These are phyloP conservation scores for Mimosa pudica DNA, from an alignment of 306 rosid species.

Conservation along the genomic window DNA sequence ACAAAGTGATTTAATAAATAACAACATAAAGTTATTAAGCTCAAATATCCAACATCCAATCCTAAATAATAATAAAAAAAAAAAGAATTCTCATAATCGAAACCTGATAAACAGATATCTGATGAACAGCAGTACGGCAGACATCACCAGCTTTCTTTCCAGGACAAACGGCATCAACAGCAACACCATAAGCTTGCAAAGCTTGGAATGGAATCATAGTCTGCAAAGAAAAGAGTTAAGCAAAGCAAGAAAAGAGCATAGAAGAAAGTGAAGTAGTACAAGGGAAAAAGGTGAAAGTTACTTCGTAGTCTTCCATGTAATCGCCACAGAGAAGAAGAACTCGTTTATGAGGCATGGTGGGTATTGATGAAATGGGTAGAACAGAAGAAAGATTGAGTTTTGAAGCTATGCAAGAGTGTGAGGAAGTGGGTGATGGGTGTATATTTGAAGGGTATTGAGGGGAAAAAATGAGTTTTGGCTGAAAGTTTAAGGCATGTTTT, in stretches of 20 bases:
- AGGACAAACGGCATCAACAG: constrained; percentile 81
- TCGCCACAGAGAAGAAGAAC: constrained; percentile 86
- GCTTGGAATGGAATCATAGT: constrained; percentile 71
- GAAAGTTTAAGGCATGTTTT: neutral
- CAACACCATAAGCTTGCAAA: constrained; percentile 54
- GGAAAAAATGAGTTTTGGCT: neutral
- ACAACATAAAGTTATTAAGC: neutral
- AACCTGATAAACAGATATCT: constrained; percentile 46
- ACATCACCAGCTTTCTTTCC: constrained; percentile 72
- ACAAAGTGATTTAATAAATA: too few relatives aligned
- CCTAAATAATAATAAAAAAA: too few relatives aligned
- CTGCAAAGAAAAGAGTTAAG: constrained; percentile 20
- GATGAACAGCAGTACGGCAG: constrained; percentile 77
- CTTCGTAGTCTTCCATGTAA: constrained; percentile 87
- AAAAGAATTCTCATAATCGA: neutral
- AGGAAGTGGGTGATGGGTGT: neutral
- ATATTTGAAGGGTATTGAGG: neutral
- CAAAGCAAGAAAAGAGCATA: neutral
- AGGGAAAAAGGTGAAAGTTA: neutral
- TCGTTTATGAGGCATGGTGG: constrained; percentile 45
- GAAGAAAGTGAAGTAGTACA: neutral
- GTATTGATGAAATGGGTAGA: neutral
- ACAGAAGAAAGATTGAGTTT: neutral
- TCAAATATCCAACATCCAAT: neutral
- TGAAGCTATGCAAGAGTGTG: neutral